phyloP scores from a whole-genome alignment of 768 basidiomycete genomes.

The Tulasnella sp. region DNA sequence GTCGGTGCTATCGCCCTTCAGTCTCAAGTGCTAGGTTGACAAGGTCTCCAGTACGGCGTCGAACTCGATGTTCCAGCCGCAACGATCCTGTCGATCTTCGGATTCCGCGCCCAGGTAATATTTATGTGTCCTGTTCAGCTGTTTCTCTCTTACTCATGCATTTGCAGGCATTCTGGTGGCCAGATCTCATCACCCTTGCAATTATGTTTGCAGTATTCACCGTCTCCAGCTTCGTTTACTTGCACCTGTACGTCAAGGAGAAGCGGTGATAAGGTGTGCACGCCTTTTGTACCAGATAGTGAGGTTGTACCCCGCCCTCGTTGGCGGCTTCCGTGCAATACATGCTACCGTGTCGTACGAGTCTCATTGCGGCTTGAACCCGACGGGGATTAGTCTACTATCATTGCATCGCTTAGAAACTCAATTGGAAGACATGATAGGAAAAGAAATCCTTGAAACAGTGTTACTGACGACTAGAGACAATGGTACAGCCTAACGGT shows the following conservation, averaged over 20 bases:
- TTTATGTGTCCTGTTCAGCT: neutral
- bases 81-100: slow-evolving; percentile 87
- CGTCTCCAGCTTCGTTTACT: slow-evolving; percentile 56
- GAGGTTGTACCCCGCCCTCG: too few species aligned
- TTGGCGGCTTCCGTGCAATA: too few species aligned
- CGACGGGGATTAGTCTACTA: too few species aligned
- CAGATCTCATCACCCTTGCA: slow-evolving; percentile 72
- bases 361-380: too few species aligned
- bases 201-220: slow-evolving; percentile 82
- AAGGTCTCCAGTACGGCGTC: slow-evolving; percentile 64
- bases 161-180: slow-evolving; percentile 89
- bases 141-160: neutral
- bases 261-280: slow-evolving; percentile 28
- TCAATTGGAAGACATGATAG: too few species aligned
- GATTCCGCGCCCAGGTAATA: slow-evolving; percentile 73
- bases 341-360: too few species aligned
- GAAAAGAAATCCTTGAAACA: too few species aligned
- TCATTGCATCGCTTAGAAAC: too few species aligned
- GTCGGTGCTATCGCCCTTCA: slow-evolving; percentile 32
- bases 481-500: too few species aligned
- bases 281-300: too few species aligned
- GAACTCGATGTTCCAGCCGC: slow-evolving; percentile 95
- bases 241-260: slow-evolving; percentile 88
- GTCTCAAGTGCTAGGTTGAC: neutral
- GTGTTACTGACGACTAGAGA: too few species aligned